Conservation (phyloP, 768 basidiomycete genomes). For the Boletus reticulatus region DNA sequence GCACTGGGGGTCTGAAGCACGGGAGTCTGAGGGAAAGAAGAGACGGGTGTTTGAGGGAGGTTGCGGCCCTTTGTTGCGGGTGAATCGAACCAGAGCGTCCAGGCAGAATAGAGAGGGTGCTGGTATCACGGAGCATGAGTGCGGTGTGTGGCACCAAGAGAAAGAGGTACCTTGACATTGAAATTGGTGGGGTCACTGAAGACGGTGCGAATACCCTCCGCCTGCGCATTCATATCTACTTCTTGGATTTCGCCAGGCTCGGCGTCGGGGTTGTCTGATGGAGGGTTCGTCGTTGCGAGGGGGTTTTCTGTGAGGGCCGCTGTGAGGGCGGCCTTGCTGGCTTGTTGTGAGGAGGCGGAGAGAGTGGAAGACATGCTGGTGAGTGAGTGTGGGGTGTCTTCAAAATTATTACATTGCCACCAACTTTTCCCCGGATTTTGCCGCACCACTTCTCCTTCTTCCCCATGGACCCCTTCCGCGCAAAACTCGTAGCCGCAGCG, state of each 20-base stretch:
- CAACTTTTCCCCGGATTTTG: constrained; percentile 22
- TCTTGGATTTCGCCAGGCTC: constrained; percentile 89
- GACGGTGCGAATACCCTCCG: constrained; percentile 84
- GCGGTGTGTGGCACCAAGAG: not conserved
- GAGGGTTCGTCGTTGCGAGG: constrained; percentile 6
- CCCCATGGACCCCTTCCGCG: constrained; percentile 65
- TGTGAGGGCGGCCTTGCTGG: constrained; percentile 74
- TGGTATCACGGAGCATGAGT: constrained; percentile 30
- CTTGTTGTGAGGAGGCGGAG: constrained; percentile 66
- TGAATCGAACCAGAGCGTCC: constrained; percentile 99
- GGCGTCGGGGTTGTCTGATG: constrained; percentile 37
- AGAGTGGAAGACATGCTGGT: constrained; percentile 37
- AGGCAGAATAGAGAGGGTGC: constrained; percentile 92
- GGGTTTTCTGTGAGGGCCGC: constrained; percentile 66
- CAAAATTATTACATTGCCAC: not conserved
- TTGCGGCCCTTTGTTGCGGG: constrained; percentile 88
- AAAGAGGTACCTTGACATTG: constrained; percentile 81
- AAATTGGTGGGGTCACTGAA: constrained; percentile 92
- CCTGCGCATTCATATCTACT: constrained; percentile 79
- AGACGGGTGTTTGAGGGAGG: constrained; percentile 77
- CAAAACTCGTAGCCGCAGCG: constrained; percentile 78
- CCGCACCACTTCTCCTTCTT: constrained; percentile 8
- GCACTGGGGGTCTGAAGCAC: constrained; percentile 69
- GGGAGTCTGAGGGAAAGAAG: constrained; percentile 77
- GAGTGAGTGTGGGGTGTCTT: not conserved